A percentile compares a stretch with the other conserved stretches of the same genome.
phyloP scores from a whole-genome alignment of 768 basidiomycete species.

The Brasilioporus rufonigricans region DNA sequence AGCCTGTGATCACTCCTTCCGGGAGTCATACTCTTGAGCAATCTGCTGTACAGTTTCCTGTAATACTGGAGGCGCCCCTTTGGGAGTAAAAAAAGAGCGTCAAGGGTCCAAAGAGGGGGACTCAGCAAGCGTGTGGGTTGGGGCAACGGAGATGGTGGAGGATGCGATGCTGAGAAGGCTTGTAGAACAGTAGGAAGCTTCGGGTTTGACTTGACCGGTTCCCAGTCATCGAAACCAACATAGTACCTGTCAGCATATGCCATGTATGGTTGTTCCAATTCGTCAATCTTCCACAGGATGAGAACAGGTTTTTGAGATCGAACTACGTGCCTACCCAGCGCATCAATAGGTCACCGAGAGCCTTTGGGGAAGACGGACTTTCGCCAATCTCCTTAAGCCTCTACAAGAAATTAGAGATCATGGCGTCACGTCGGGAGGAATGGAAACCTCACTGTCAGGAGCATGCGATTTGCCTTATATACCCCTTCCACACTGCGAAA shows the following conservation, averaged over 20 bases:
- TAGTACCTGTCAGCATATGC: slow-evolving; percentile 72
- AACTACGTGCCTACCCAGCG: slow-evolving; percentile 72
- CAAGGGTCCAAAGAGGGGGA: slow-evolving; percentile 72
- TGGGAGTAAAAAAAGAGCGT: slow-evolving; percentile 85
- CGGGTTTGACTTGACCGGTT: slow-evolving; percentile 72
- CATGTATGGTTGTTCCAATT: slow-evolving; percentile 84
- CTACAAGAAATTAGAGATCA: slow-evolving; percentile 41
- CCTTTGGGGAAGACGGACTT: slow-evolving; percentile 90
- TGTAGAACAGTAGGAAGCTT: slow-evolving; percentile 67
- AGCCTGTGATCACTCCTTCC: slow-evolving; percentile 85
- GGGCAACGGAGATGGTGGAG: slow-evolving; percentile 48
- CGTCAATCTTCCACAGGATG: slow-evolving; percentile 67
- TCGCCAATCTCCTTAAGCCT: slow-evolving; percentile 93
- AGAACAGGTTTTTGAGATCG: slow-evolving; percentile 15
- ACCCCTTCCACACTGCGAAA: slow-evolving; percentile 91
- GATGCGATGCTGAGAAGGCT: slow-evolving; percentile 63
- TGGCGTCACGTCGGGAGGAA: neutral
- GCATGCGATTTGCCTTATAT: slow-evolving; percentile 84
- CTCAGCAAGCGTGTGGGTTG: slow-evolving; percentile 35
- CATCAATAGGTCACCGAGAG: slow-evolving; percentile 93
- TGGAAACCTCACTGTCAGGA: slow-evolving; percentile 56
- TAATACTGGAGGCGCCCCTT: slow-evolving; percentile 86
- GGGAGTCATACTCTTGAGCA: slow-evolving; percentile 83
- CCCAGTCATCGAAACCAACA: slow-evolving; percentile 81
- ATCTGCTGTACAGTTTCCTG: slow-evolving; percentile 80